Evolutionary conservation across 2,329 filamentous ascomycete genomes (phyloP).

Genomic region (Microdochium nivale): DNA sequence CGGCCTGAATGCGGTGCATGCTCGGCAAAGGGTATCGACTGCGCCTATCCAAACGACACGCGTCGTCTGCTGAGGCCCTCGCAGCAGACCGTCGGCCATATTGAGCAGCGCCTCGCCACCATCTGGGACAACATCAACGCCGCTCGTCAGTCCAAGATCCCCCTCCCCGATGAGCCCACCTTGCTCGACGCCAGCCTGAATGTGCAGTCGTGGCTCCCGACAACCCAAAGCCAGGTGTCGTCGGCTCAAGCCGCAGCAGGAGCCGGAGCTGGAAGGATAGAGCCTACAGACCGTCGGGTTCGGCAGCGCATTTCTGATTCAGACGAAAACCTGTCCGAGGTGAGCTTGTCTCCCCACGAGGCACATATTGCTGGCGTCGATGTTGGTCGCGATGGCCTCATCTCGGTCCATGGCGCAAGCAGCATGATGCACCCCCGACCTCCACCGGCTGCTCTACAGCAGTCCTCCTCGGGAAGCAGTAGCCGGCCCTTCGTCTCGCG

Average conservation of each 20-base stretch:
- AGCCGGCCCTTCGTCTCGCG: no score
- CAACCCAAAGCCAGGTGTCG: background rate
- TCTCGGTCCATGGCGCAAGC: constrained; percentile 24
- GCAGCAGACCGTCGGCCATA: constrained; percentile 18
- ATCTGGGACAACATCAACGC: constrained; percentile 25
- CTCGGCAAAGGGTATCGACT: constrained; percentile 15
- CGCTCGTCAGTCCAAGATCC: constrained; percentile 9
- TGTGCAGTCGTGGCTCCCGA: background rate
- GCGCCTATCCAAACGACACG: constrained; percentile 24
- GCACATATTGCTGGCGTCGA: constrained; percentile 23
- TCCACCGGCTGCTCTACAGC: constrained; percentile 14
- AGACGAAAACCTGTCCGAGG: background rate
- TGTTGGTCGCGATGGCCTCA: constrained; percentile 22
- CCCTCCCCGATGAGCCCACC: background rate
- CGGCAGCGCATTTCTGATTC: background rate
- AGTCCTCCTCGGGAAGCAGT: no score
- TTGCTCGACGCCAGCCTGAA: background rate
- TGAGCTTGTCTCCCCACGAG: constrained; percentile 21
- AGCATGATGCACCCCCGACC: constrained; percentile 23
- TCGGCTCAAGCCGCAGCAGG: background rate
- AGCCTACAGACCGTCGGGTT: background rate
- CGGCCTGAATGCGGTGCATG: constrained; percentile 23
- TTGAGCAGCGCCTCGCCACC: constrained; percentile 18
- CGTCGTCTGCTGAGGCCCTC: constrained; percentile 21
- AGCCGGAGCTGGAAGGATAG: background rate